Conservation (phyloP, 2,329 filamentous ascomycete species). For the Fusarium tanahbumbuense region DNA sequence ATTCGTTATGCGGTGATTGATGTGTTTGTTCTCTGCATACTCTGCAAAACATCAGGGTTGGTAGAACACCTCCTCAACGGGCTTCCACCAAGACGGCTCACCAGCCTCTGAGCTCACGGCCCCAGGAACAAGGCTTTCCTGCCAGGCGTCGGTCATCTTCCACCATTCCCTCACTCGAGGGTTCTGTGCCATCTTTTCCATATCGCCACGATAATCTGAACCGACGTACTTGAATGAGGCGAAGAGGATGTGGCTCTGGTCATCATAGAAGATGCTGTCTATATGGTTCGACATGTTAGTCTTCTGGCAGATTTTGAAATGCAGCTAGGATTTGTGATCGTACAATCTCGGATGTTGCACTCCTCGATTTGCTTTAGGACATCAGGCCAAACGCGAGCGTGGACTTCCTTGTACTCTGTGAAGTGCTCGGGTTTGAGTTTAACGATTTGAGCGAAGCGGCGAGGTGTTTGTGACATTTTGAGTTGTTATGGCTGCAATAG, state of each 20-base stretch:
- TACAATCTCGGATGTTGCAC: slow-evolving; percentile 80
- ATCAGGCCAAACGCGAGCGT: slow-evolving; percentile 80
- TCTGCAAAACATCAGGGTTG: slow-evolving; percentile 52
- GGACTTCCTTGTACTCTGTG: slow-evolving; percentile 78
- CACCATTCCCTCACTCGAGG: slow-evolving; percentile 82
- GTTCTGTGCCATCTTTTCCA: slow-evolving; percentile 80
- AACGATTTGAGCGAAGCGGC: slow-evolving; percentile 77
- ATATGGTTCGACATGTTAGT: slow-evolving; percentile 5
- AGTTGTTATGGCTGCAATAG: not conserved
- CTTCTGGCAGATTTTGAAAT: not conserved
- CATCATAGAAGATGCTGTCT: slow-evolving; percentile 81
- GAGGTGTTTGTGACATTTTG: slow-evolving; percentile 54
- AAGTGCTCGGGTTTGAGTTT: slow-evolving; percentile 75
- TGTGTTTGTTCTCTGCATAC: not conserved
- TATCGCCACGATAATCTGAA: slow-evolving; percentile 76
- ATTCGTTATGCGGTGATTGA: not conserved
- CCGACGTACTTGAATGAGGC: slow-evolving; percentile 85
- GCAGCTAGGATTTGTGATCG: slow-evolving; percentile 7
- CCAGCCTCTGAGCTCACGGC: slow-evolving; percentile 69
- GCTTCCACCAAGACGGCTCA: slow-evolving; percentile 75
- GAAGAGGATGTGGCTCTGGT: slow-evolving; percentile 72
- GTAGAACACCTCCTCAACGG: slow-evolving; percentile 76
- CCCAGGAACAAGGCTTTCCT: slow-evolving; percentile 72
- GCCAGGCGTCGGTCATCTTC: slow-evolving; percentile 81
- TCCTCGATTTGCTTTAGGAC: slow-evolving; percentile 80